These are phyloP conservation scores for Apiospora koreana DNA, from an alignment of 2,329 filamentous ascomycete species.

Conservation along the genomic window DNA sequence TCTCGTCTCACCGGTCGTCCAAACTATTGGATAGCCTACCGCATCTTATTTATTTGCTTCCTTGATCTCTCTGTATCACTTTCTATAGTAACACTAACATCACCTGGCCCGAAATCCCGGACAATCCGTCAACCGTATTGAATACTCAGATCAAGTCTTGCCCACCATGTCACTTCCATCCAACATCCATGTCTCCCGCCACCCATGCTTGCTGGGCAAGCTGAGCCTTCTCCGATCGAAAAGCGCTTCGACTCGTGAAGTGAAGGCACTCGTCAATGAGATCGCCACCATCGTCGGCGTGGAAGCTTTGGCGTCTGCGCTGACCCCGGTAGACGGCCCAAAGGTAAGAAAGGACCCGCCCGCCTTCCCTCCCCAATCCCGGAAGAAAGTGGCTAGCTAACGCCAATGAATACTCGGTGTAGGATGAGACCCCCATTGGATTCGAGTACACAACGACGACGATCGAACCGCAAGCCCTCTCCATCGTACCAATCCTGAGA, in stretches of 20 bases:
- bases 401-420: not conserved
- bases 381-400: not conserved
- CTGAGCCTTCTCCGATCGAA: conserved; percentile 84
- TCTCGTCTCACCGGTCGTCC: not conserved
- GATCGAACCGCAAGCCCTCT: conserved; percentile 65
- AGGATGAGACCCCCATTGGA: conserved; percentile 80
- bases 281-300: conserved; percentile 80
- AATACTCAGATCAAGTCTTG: not conserved
- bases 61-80: not conserved
- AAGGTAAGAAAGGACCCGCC: conserved; percentile 53
- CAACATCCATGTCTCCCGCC: conserved; percentile 76
- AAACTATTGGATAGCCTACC: not conserved
- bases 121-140: not conserved
- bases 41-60: not conserved
- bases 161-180: conserved; percentile 45
- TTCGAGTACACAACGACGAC: conserved; percentile 70
- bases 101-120: not conserved
- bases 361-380: too few species aligned
- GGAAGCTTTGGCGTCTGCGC: conserved; percentile 71
- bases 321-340: conserved; percentile 59
- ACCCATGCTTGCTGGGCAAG: conserved; percentile 87
- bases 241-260: conserved; percentile 69
- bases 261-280: conserved; percentile 81
- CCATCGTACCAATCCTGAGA: conserved; percentile 87
- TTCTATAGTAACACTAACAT: not conserved